Conservation (phyloP, 306 rosid genomes). For the Trichosanthes truncata region DNA sequence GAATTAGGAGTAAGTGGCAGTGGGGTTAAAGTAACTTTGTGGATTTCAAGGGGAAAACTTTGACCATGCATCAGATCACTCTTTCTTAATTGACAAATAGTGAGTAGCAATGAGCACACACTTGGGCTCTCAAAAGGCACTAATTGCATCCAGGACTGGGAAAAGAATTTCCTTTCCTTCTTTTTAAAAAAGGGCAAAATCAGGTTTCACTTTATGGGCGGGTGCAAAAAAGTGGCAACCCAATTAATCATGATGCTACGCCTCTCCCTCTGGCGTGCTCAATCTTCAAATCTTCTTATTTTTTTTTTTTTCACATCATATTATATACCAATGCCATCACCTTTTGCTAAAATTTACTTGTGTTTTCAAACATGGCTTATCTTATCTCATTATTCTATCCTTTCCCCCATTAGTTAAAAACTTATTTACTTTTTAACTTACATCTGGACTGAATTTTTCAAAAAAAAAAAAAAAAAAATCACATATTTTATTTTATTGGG, state of each 20-base stretch:
- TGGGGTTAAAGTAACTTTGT: slow-evolving; percentile 3
- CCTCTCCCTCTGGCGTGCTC: neutral
- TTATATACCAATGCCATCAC: too few species aligned
- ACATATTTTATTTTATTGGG: too few species aligned
- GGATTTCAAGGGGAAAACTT: neutral
- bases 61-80: neutral
- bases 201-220: neutral
- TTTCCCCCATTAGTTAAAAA: too few species aligned
- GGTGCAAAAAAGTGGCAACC: neutral
- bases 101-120: neutral
- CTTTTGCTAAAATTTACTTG: neutral
- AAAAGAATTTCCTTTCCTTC: neutral
- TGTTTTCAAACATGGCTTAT: too few species aligned
- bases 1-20: neutral
- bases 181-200: neutral
- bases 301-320: too few species aligned
- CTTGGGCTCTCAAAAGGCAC: too few species aligned
- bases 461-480: too few species aligned
- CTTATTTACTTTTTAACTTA: neutral
- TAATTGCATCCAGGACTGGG: too few species aligned
- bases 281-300: neutral
- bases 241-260: neutral
- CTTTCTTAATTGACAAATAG: neutral
- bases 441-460: too few species aligned
- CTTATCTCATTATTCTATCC: too few species aligned